phyloP scores from a whole-genome alignment of 768 basidiomycete genomes.

The Mycena vitilis region DNA sequence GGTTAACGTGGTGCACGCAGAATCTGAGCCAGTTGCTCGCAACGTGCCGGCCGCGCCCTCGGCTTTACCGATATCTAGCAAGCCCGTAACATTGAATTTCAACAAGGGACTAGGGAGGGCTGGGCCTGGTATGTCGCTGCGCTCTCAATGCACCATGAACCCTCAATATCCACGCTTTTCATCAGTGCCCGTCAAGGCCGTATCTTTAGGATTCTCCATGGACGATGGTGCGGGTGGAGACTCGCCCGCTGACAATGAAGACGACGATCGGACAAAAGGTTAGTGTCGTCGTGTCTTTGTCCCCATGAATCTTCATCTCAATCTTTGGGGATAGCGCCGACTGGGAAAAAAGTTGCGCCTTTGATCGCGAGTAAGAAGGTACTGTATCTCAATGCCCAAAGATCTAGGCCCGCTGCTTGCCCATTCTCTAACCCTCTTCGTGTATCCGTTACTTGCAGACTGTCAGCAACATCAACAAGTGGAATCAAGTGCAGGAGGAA shows the following conservation, averaged over 20 bases:
- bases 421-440: slow-evolving; percentile 10
- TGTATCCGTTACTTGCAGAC: slow-evolving; percentile 59
- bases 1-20: slow-evolving; percentile 15
- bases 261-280: slow-evolving; percentile 54
- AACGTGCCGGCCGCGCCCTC: slow-evolving; percentile 65
- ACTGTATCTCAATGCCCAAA: slow-evolving; percentile 31
- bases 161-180: slow-evolving; percentile 20
- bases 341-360: slow-evolving; percentile 72
- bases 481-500: slow-evolving; percentile 96
- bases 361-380: slow-evolving; percentile 90
- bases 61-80: slow-evolving; percentile 77
- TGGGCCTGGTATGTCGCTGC: slow-evolving; percentile 27
- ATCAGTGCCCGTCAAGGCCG: slow-evolving; percentile 48
- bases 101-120: slow-evolving; percentile 56
- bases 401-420: neutral
- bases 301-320: neutral
- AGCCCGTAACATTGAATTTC: slow-evolving; percentile 84
- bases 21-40: slow-evolving; percentile 49
- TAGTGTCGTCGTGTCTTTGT: slow-evolving; percentile 2
- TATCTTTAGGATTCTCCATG: slow-evolving; percentile 74
- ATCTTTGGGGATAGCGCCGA: slow-evolving; percentile 8
- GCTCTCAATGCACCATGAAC: neutral
- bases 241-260: slow-evolving; percentile 46
- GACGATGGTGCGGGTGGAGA: slow-evolving; percentile 64
- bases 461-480: slow-evolving; percentile 92